Evolutionary conservation across 2,329 filamentous ascomycete species (phyloP), one percentile per base, ranked within the genome.

Genomic region (Aspergillus pseudoterreus): DNA sequence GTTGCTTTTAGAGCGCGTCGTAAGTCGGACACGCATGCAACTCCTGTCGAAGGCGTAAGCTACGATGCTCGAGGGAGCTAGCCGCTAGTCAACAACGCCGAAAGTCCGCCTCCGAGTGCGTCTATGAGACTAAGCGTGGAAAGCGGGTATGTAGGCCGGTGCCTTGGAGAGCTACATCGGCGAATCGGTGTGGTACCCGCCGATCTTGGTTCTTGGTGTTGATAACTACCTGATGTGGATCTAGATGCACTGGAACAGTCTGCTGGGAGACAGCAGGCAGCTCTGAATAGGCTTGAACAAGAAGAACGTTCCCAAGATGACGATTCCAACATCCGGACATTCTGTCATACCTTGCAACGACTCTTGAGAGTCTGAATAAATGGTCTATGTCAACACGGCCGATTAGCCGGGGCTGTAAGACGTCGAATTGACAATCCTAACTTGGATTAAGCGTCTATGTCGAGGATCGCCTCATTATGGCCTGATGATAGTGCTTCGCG

Each of bases 71-170:
- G n/a, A 58, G 67, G 19, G 66, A 71, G 41, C 57, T 61, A 36
- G 68, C 68, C n/a, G 48, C 55, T 6, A 71, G 69, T 49, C 57
- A 60, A 2, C 63, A 71, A 27, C 71, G 68, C 54, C 51, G 47
- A 30, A 53, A 53, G 47, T 38, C 48, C 12, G 51, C 48, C 41
- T 38, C 42, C 56, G 52, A 15, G 15, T 72, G 70, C 49, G 44
- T 63, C 9, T 73, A 72, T 49, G 62, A 67, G 21, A 48, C 57
- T 1, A 69, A 66, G 51, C 61, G 63, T 30, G 59, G 57, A 2
- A 73, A 70, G 50, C 71, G 4, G 70, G 71, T 2, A 62, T 74
- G 50, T 72, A 71, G 52, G 56, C 60, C 9, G 71, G 71, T 1
- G 71, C 68, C 1, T 62, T 74, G 21, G 70, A 73, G 33, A 66